Base-by-base conservation (phyloP, 2,329 filamentous ascomycete genomes). In the Phoma sp. region DNA sequence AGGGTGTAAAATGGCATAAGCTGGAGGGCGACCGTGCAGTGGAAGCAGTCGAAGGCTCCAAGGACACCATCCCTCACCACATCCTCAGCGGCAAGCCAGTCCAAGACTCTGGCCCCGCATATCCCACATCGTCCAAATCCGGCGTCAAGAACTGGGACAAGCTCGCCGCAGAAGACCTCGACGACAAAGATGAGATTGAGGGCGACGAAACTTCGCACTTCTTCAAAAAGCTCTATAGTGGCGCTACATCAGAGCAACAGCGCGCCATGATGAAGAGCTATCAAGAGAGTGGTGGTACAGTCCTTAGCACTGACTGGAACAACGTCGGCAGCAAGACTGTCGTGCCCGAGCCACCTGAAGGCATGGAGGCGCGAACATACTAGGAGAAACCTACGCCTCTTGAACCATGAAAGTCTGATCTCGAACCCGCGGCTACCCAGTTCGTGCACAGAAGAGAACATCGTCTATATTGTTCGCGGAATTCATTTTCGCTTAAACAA, bases 251-350 rank as follows among this genome's bases (percentile, higher is more conserved):
- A 0, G 94, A 99, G 65, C 91, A 91, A 55, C 87, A 87, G 71
- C 86, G 92, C 2, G 95, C 95, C 8, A 99, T 99, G 95, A 91
- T 96, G 86, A 99, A 99, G 85, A 96, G 91, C 71, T 98, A 91
- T 70, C 83, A 87, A 13, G 94, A 99, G 81, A 97, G 93, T 75
- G 95, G 96, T 65, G 95, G 95, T 4, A 99, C 95, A 0, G 85
- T 90, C 2, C 79, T 99, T 44, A 97, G 92, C 75, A 99, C 95
- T 0, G 92, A 94, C 73, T 99, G 95, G 95, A 77, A 79, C 9
- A 90, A 96, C 58, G 94, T 97, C 19, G 85, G 85, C 45, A 84
- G 82, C 60, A 86, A 85, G 17, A 88, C 78, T 22, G 89, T 97
- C 24, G 85, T 91, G 71, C 90, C 87, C 0, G 76, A 80, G 32